Conservation (phyloP, 805 yeast species). For the Hyphopichia homilentoma region DNA sequence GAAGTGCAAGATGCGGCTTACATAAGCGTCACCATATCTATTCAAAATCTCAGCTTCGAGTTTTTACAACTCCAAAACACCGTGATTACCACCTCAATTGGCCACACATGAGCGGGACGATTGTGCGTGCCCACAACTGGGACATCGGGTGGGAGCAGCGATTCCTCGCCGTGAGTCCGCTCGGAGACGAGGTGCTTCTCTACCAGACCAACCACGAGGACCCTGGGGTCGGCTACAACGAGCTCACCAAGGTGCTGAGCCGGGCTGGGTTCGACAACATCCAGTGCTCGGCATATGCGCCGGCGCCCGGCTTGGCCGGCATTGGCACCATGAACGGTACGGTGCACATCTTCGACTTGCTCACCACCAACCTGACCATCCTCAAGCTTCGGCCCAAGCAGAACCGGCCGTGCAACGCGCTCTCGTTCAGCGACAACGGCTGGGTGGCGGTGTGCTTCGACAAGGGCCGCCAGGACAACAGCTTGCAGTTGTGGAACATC, state of each 20-base stretch:
- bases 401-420: slow-evolving; percentile 68
- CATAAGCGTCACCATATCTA: too few relatives aligned
- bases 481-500: slow-evolving; percentile 78
- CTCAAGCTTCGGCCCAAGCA: slow-evolving; percentile 56
- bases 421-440: slow-evolving; percentile 64
- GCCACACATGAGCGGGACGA: slow-evolving; percentile 65
- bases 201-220: slow-evolving; percentile 49
- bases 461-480: slow-evolving; percentile 69
- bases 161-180: slow-evolving; percentile 67
- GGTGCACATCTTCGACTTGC: slow-evolving; percentile 59
- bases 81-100: too few relatives aligned
- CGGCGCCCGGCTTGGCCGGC: slow-evolving; percentile 57
- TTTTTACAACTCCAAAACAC: too few relatives aligned
- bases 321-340: slow-evolving; percentile 75
- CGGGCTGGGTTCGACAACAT: slow-evolving; percentile 65
- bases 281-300: slow-evolving; percentile 64
- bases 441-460: slow-evolving; percentile 77
- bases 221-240: slow-evolving; percentile 48
- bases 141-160: slow-evolving; percentile 52
- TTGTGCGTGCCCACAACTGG: slow-evolving; percentile 60
- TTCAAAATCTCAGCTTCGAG: too few relatives aligned
- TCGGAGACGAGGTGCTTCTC: slow-evolving; percentile 74
- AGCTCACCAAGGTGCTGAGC: slow-evolving; percentile 47
- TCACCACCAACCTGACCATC: slow-evolving; percentile 29
- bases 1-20: too few relatives aligned